Base-by-base conservation (phyloP, 805 yeast species). In the Jamesozyma rosinii region DNA sequence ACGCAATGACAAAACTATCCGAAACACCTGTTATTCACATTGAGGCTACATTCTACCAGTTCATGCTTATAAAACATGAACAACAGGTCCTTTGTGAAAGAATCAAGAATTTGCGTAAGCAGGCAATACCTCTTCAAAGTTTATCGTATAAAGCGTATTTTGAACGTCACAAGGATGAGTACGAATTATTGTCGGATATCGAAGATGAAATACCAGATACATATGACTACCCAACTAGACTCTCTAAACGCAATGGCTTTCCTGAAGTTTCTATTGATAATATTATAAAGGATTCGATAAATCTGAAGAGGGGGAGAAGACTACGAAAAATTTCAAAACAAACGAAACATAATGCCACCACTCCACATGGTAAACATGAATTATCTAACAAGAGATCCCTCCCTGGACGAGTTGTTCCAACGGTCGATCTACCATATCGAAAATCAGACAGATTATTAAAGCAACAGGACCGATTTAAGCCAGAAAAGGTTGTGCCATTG, bases 361-460 rank as follows among this genome's bases (percentile, higher is more conserved):
- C 22, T 15, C 5, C 14, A 11, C 15, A 17, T 22, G 5, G 13
- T 15, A 6, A 18, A 9, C 10, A 8, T 14, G 37, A 36, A 24
- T 10, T 37, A 24, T 13, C 32, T 8, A 32, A 29, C 15, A 29
- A 30, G n/a, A 35, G 35, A 15, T 33, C 20, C 10, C 34, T 42
- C 22, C 35, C 24, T n/a, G 46, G 37, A 37, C 37, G 35, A 14
- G 29, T 27, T 9, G 20, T 44, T 3, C 18, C 32, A 13, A 32
- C 24, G 32, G 18, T 26, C 9, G 5, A 32, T 13, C 10, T 26
- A 17, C 39, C 39, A 13, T 37, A 37, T 37, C 27, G 46, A 29
- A 39, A 24, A 37, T 43, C 46, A n/a, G 46, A 43, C 31, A 20
- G 33, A 17, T 13, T 36, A 17, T 38, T 43, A 18, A 20, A 36